Evolutionary conservation across 495 filamentous ascomycete genomes (phyloP).

Genomic region (Annulohypoxylon stygium): DNA sequence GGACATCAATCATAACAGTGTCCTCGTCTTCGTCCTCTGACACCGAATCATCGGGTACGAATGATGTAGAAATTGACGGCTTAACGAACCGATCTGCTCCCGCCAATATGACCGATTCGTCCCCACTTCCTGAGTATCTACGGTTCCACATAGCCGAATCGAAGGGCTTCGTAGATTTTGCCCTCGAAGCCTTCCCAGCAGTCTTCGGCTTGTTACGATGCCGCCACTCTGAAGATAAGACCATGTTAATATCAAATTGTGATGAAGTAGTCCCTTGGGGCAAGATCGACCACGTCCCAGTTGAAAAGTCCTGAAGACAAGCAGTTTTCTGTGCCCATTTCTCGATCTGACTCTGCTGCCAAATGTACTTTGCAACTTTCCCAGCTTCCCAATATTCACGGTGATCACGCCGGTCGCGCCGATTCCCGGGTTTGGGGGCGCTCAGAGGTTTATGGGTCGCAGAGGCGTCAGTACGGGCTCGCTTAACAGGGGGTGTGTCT

Average conservation of each 20-base stretch:
- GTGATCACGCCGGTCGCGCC: slow-evolving; percentile 40
- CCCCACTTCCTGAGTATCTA: neutral
- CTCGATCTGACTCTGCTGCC: slow-evolving; percentile 46
- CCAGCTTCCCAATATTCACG: slow-evolving; percentile 50
- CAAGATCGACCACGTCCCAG: slow-evolving; percentile 44
- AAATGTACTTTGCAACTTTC: slow-evolving; percentile 47
- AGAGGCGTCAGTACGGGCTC: slow-evolving; percentile 23
- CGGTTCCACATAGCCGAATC: neutral
- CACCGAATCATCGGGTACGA: slow-evolving; percentile 22
- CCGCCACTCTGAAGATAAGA: slow-evolving; percentile 34
- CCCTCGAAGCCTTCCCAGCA: neutral
- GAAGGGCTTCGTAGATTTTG: neutral
- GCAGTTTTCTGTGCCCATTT: slow-evolving; percentile 44
- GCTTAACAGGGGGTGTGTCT: slow-evolving; percentile 30
- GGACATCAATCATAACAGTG: neutral
- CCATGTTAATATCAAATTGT: slow-evolving; percentile 23
- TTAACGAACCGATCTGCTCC: slow-evolving; percentile 27
- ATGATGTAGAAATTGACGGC: slow-evolving; percentile 34
- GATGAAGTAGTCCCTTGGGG: slow-evolving; percentile 27
- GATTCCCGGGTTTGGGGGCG: slow-evolving; percentile 33
- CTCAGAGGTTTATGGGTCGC: slow-evolving; percentile 18
- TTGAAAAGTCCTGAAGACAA: slow-evolving; percentile 44
- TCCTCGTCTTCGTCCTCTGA: slow-evolving; percentile 43
- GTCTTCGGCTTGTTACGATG: neutral
- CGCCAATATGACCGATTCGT: neutral